Conservation (phyloP, 495 filamentous ascomycete genomes). For the Penicillium bovifimosum region DNA sequence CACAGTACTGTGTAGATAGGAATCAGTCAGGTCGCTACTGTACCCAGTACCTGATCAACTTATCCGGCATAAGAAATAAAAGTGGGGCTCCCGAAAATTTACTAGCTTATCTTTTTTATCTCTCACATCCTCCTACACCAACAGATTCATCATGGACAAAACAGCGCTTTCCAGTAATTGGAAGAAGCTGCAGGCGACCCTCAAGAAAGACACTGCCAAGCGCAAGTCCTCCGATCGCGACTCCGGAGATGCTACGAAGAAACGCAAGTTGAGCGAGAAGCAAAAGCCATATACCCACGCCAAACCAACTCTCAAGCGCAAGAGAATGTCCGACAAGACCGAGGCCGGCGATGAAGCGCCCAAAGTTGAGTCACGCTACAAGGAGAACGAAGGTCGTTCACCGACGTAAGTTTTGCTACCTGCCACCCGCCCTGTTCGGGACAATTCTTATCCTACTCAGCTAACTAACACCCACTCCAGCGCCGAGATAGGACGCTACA, state of each 20-base stretch:
- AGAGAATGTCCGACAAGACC: conserved; percentile 30
- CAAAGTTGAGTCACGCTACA: conserved; percentile 16
- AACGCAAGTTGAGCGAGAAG: conserved; percentile 29
- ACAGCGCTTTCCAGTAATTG: conserved; percentile 57
- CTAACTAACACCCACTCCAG: conserved; percentile 21
- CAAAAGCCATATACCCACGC: conserved; percentile 17
- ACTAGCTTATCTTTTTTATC: conserved; percentile 11
- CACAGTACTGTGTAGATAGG: too few relatives aligned
- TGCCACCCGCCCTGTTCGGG: background rate
- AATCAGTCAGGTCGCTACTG: background rate
- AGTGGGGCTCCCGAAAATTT: conserved; percentile 12
- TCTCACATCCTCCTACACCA: conserved; percentile 8
- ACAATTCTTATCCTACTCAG: background rate
- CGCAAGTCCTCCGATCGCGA: conserved; percentile 37
- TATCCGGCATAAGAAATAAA: background rate
- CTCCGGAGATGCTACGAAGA: conserved; percentile 33
- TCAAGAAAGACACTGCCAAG: conserved; percentile 48
- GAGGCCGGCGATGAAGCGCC: conserved; percentile 9
- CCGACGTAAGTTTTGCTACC: conserved; percentile 31
- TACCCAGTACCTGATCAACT: background rate
- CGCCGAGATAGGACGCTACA: conserved; percentile 69
- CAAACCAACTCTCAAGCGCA: conserved; percentile 20
- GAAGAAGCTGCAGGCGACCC: conserved; percentile 65
- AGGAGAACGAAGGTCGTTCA: conserved; percentile 50
- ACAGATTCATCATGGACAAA: conserved; percentile 37